Conservation (phyloP, 495 filamentous ascomycete species). For the Halenospora varia region DNA sequence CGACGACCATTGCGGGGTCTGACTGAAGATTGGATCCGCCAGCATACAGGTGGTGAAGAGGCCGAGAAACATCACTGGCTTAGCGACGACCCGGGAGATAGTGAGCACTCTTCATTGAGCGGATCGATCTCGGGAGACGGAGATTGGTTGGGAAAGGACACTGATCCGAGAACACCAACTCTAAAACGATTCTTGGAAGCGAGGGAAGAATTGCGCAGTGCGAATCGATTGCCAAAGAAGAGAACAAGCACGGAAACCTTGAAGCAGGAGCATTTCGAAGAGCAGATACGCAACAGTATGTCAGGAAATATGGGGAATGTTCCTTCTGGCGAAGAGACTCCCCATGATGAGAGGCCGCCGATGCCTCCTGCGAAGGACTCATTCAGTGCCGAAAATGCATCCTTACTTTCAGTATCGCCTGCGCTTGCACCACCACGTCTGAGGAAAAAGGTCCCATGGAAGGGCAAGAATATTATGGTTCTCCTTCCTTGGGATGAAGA, state of each 20-base stretch:
- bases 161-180: slow-evolving; percentile 24
- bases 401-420: slow-evolving; percentile 8
- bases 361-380: slow-evolving; percentile 36
- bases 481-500: slow-evolving; percentile 66
- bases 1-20: slow-evolving; percentile 54
- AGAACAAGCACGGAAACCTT: slow-evolving; percentile 61
- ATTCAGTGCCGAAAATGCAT: slow-evolving; percentile 8
- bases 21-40: slow-evolving; percentile 75
- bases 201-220: slow-evolving; percentile 1
- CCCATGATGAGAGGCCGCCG: slow-evolving; percentile 36
- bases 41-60: slow-evolving; percentile 60
- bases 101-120: slow-evolving; percentile 60
- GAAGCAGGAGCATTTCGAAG: slow-evolving; percentile 54
- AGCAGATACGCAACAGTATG: slow-evolving; percentile 27
- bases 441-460: slow-evolving; percentile 60
- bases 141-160: slow-evolving; percentile 17
- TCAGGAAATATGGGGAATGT: slow-evolving; percentile 39
- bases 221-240: slow-evolving; percentile 29
- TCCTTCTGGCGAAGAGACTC: slow-evolving; percentile 27
- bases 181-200: slow-evolving; percentile 20
- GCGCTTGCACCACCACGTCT: slow-evolving; percentile 37
- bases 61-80: slow-evolving; percentile 68
- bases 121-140: slow-evolving; percentile 40
- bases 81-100: slow-evolving; percentile 67
- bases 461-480: slow-evolving; percentile 69